Percentiles rank a stretch among this genome's conserved stretches.
Conservation (phyloP, 805 yeast species). For the Wickerhamomyces canadensis region DNA sequence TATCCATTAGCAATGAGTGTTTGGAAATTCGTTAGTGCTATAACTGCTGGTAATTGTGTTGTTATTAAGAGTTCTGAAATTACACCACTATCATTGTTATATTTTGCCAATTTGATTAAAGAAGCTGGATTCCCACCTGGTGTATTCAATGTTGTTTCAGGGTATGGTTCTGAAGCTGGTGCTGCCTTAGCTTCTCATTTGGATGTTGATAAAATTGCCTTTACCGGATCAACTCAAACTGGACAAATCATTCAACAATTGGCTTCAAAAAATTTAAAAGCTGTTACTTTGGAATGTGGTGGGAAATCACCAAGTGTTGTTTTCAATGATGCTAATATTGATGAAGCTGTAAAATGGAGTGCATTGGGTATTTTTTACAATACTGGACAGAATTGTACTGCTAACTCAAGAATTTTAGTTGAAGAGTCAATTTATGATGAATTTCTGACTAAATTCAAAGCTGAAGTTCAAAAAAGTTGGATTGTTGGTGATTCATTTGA, state of each 20-base stretch:
- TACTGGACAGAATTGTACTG: slow-evolving; percentile 65
- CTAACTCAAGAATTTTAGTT: slow-evolving; percentile 57
- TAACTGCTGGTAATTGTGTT: slow-evolving; percentile 70
- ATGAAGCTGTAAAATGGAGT: slow-evolving; percentile 65
- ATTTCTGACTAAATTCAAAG: slow-evolving; percentile 39
- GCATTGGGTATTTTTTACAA: slow-evolving; percentile 59
- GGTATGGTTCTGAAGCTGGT: slow-evolving; percentile 68
- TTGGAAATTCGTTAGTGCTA: slow-evolving; percentile 75
- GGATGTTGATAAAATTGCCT: slow-evolving; percentile 53
- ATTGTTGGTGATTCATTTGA: slow-evolving; percentile 52
- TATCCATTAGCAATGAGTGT: slow-evolving; percentile 76
- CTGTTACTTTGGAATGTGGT: slow-evolving; percentile 66
- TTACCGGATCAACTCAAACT: slow-evolving; percentile 63
- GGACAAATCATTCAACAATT: slow-evolving; percentile 59
- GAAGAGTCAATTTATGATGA: slow-evolving; percentile 52
- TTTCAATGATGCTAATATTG: slow-evolving; percentile 58
- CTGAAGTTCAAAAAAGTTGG: slow-evolving; percentile 44
- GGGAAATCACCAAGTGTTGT: slow-evolving; percentile 65
- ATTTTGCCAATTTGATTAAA: slow-evolving; percentile 51
- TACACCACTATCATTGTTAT: slow-evolving; percentile 68
- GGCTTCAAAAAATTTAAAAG: slow-evolving; percentile 58
- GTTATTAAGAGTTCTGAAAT: slow-evolving; percentile 73
- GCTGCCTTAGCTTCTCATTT: slow-evolving; percentile 56
- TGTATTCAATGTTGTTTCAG: slow-evolving; percentile 67
- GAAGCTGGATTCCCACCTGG: slow-evolving; percentile 78